Base-by-base conservation (phyloP, 371 early-diverging fungal species). In the Actinomucor elegans region DNA sequence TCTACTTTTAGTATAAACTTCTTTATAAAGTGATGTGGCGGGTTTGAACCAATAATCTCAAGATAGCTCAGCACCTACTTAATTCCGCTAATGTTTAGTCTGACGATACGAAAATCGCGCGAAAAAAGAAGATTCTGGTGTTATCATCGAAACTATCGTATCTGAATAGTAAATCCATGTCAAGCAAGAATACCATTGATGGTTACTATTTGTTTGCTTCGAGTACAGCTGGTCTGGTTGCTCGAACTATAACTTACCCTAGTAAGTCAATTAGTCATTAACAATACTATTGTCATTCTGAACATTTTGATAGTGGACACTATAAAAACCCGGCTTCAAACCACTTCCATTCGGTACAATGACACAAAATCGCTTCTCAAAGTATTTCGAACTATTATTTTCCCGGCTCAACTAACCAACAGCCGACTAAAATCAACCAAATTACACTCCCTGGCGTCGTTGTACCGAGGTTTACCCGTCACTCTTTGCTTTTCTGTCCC, bases 281-380 rank as follows among this genome's bases (percentile, higher is more conserved):
- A 40, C 21, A 11, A 40, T 40, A 14, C 5, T 20, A 40, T 40
- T 21, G 9, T 10, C 9, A 1, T 6, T 6, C 6, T 37, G 3
- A 12, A 21, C 20, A 40, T 12, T 11, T 20, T 43, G 4, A 17
- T 26, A 50, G 77, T 92, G 55, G 91, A 90, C 61, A 89, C 92
- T n/a, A 66, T 92, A 61, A 92, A 92, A 58, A 88, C 85, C 11
- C 67, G 87, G 4, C 64, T 90, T 41, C 90, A 90, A 53, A 78
- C 14, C 48, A 68, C 21, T 67, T 64, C 55, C 29, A 9, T 31
- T 20, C 7, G 17, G 34, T 35, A 14, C 40, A n/a, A n/a, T n/a
- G n/a, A n/a, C n/a, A n/a, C 38, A 32, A 18, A 20, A 17, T 8
- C 18, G 10, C 21, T 42, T 33, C 31, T 18, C 40, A 1, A 21